Evolutionary conservation across 192 early-diverging fungal genomes (phyloP).

Genomic region (Geosiphon pyriformis): DNA sequence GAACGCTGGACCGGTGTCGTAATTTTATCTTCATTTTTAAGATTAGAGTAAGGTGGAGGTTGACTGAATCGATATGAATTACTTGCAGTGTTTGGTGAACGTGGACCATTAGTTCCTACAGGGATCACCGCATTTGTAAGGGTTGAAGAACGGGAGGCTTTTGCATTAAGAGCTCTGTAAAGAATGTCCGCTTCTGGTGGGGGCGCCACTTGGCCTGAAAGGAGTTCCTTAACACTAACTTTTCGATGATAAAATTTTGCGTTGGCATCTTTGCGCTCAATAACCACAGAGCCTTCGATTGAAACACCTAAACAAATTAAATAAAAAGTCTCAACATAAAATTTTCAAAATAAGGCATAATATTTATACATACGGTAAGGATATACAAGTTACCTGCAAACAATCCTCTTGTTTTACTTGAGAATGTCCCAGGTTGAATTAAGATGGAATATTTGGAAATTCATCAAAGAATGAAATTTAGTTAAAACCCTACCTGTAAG

Average conservation of each 20-base stretch:
- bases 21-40: background rate
- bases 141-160: background rate
- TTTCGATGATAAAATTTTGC: slow-evolving; percentile 66
- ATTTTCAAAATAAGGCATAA: too few species aligned
- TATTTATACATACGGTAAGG: background rate
- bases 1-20: background rate
- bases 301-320: slow-evolving; percentile 48
- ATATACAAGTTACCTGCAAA: slow-evolving; percentile 48
- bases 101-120: background rate
- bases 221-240: slow-evolving; percentile 72
- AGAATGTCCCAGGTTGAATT: background rate
- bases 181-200: slow-evolving; percentile 78
- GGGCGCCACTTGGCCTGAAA: slow-evolving; percentile 44
- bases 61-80: slow-evolving; percentile 16
- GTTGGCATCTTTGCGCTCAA: slow-evolving; percentile 85
- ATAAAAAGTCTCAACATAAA: background rate
- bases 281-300: slow-evolving; percentile 72
- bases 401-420: slow-evolving; percentile 60
- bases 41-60: background rate
- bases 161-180: slow-evolving; percentile 63
- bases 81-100: background rate
- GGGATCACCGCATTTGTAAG: background rate
- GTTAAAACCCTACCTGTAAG: slow-evolving; percentile 51
- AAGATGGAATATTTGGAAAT: background rate
- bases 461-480: background rate